Evolutionary conservation across 2,329 filamentous ascomycete species (phyloP).

Genomic region (Ampelomyces quisqualis): DNA sequence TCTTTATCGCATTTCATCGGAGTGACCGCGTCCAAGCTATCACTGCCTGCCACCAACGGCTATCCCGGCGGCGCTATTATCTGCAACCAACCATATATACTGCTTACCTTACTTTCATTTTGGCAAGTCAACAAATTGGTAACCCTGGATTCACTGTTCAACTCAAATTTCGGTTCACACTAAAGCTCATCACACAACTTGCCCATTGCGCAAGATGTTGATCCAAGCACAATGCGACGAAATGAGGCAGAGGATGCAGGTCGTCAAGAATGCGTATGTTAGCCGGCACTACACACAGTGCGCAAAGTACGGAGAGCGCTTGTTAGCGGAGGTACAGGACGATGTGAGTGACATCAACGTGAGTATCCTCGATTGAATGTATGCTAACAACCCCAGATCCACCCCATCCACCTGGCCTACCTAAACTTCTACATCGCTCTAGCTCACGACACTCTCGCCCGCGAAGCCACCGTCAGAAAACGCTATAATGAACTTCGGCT

Average conservation of each 20-base stretch:
- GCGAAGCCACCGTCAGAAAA: slow-evolving; percentile 36
- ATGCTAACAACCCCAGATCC: slow-evolving; percentile 22
- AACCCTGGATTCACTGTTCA: slow-evolving; percentile 1
- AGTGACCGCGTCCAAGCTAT: slow-evolving; percentile 2
- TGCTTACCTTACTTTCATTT: neutral
- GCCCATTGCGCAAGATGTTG: slow-evolving; percentile 13
- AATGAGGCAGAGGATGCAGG: slow-evolving; percentile 28
- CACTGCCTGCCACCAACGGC: slow-evolving; percentile 1
- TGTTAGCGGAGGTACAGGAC: slow-evolving; percentile 23
- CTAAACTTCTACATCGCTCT: slow-evolving; percentile 44
- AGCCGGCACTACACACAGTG: slow-evolving; percentile 43
- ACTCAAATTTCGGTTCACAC: slow-evolving; percentile 3
- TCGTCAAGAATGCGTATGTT: slow-evolving; percentile 36
- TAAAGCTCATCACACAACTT: slow-evolving; percentile 3
- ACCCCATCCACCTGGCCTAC: slow-evolving; percentile 38
- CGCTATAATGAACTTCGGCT: slow-evolving; percentile 34
- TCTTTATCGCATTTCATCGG: slow-evolving; percentile 3
- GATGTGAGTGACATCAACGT: slow-evolving; percentile 18
- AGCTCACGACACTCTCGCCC: slow-evolving; percentile 41
- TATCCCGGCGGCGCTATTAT: neutral
- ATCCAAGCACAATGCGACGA: slow-evolving; percentile 19
- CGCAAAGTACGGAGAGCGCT: slow-evolving; percentile 26
- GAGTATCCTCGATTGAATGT: neutral
- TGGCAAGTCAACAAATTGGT: neutral
- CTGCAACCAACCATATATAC: neutral